These are phyloP conservation scores for Moesziomyces parantarcticus DNA, from an alignment of 1,284 basidiomycete species.

Conservation along the genomic window DNA sequence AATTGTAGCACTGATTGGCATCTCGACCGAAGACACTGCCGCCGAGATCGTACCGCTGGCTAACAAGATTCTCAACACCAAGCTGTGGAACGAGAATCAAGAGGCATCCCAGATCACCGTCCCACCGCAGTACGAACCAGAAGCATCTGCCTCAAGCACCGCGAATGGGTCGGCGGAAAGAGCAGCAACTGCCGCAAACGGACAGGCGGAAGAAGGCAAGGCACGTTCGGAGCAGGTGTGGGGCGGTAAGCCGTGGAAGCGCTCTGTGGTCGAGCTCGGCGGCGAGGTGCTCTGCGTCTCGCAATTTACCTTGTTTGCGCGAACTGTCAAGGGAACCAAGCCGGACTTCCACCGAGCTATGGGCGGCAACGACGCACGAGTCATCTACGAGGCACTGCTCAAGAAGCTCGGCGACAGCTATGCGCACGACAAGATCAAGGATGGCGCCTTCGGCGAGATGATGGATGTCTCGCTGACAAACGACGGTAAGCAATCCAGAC, in stretches of 20 bases:
- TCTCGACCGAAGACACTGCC: constrained; percentile 57
- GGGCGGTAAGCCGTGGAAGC: constrained; percentile 61
- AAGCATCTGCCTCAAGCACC: constrained; percentile 1
- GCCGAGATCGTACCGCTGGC: constrained; percentile 52
- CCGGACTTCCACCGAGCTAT: constrained; percentile 65
- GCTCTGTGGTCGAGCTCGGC: constrained; percentile 56
- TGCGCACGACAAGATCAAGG: constrained; percentile 46
- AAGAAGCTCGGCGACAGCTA: constrained; percentile 48
- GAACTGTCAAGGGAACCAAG: constrained; percentile 62
- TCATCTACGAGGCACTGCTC: constrained; percentile 58
- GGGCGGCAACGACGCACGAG: constrained; percentile 46
- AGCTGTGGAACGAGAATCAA: constrained; percentile 63
- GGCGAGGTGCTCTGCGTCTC: constrained; percentile 65
- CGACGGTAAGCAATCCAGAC: constrained; percentile 43
- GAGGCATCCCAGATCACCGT: constrained; percentile 30
- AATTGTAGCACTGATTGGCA: constrained; percentile 62
- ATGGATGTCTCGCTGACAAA: constrained; percentile 65
- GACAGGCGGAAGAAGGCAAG: constrained; percentile 6
- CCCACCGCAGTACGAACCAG: constrained; percentile 41
- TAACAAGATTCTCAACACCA: constrained; percentile 56
- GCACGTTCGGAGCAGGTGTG: constrained; percentile 48
- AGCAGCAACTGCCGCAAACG: neutral
- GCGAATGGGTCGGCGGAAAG: neutral
- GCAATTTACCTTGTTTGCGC: constrained; percentile 64
- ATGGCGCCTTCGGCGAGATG: constrained; percentile 65